Percentiles rank a stretch among this genome's conserved stretches.
Evolutionary conservation across 1,284 basidiomycete genomes (phyloP).

Genomic region (Rhodotorula glutinis): DNA sequence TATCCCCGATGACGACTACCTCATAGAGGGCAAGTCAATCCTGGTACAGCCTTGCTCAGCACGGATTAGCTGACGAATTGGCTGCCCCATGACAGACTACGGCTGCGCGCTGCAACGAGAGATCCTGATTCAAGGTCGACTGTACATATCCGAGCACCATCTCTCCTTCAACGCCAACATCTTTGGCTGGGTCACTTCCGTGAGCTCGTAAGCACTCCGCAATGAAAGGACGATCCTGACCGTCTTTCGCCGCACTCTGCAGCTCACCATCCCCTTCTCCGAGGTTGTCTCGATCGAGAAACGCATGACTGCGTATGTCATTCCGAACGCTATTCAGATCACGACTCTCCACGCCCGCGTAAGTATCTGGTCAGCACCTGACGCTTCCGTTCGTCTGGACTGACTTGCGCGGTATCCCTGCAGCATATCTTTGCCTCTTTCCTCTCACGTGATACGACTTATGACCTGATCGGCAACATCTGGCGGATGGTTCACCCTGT

Average conservation of each 20-base stretch:
- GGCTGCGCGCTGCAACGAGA: conserved; percentile 94
- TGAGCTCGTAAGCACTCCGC: conserved; percentile 45
- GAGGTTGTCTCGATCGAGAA: conserved; percentile 90
- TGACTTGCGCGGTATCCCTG: neutral
- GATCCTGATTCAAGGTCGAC: conserved; percentile 89
- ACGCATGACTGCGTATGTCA: conserved; percentile 97
- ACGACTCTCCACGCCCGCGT: conserved; percentile 66
- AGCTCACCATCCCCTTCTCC: conserved; percentile 87
- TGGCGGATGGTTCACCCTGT: conserved; percentile 88
- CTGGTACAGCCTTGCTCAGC: no score
- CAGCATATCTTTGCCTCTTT: conserved; percentile 96
- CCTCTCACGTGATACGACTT: conserved; percentile 91
- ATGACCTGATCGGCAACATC: conserved; percentile 92
- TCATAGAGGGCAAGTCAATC: conserved; percentile 70
- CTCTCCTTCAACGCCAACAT: conserved; percentile 98
- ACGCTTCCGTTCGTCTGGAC: no score
- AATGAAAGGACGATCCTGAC: neutral
- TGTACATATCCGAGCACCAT: conserved; percentile 98
- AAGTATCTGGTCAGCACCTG: conserved; percentile 19
- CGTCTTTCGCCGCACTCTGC: conserved; percentile 19
- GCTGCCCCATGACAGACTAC: conserved; percentile 79
- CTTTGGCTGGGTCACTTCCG: conserved; percentile 97
- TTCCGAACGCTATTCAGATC: conserved; percentile 94
- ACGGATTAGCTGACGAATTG: no score
- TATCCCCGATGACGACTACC: conserved; percentile 90